Evolutionary conservation across 2,329 filamentous ascomycete species (phyloP).

Genomic region (Magnaporthiopsis incrustans): DNA sequence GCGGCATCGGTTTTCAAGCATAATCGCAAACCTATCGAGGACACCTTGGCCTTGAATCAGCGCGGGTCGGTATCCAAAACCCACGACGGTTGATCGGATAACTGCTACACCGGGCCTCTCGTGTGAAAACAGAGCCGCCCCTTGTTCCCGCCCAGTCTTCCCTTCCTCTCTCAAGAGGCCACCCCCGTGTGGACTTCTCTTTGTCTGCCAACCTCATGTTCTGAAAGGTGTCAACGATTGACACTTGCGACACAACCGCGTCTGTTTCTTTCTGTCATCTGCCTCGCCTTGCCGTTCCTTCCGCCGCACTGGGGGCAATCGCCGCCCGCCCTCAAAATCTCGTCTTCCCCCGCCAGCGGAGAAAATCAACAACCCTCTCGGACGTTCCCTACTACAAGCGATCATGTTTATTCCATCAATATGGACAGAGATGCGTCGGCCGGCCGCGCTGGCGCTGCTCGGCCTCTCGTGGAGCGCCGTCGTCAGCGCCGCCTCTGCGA

Average conservation of each 20-base stretch:
- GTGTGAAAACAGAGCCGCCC: no score
- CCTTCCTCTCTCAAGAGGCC: no score
- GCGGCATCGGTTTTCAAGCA: no score
- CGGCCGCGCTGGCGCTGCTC: conserved; percentile 22
- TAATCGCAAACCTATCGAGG: no score
- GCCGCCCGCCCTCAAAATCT: not conserved
- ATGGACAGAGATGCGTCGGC: conserved; percentile 14
- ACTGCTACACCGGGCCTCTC: no score
- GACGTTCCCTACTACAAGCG: not conserved
- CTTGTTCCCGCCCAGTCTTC: no score
- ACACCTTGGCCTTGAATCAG: no score
- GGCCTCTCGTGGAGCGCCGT: conserved; percentile 34
- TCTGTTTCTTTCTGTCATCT: not conserved
- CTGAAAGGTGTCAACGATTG: no score
- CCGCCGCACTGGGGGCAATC: not conserved
- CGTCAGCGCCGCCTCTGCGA: conserved; percentile 43
- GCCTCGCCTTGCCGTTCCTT: not conserved
- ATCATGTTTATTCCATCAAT: conserved; percentile 9
- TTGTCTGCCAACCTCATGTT: no score
- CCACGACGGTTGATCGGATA: no score
- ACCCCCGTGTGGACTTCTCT: no score
- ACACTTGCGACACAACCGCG: not conserved
- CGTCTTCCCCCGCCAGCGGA: not conserved
- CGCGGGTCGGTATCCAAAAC: no score
- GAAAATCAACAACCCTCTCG: not conserved